Evolutionary conservation across 768 basidiomycete genomes (phyloP).

Genomic region (Imleria badia): DNA sequence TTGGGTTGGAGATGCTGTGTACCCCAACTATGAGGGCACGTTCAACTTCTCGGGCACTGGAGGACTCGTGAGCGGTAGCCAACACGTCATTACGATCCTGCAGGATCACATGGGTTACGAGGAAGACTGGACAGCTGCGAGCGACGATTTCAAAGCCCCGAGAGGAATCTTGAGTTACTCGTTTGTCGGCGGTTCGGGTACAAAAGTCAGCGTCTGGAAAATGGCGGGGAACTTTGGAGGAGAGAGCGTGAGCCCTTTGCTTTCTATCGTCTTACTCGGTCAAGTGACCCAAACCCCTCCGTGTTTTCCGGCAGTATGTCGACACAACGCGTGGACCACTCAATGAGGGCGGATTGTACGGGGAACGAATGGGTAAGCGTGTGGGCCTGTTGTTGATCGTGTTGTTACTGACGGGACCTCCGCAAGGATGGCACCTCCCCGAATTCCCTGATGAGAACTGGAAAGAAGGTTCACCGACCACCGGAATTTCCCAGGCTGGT

Average conservation of each 20-base stretch:
- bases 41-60: constrained; percentile 10
- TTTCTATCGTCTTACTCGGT: not conserved
- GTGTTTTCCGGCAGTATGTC: constrained; percentile 34
- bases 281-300: not conserved
- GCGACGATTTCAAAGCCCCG: constrained; percentile 48
- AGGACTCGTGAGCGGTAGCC: constrained; percentile 22
- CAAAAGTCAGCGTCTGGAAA: constrained; percentile 46
- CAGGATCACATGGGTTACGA: constrained; percentile 58
- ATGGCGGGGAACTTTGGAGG: constrained; percentile 51
- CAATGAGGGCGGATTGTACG: constrained; percentile 60
- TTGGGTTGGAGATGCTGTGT: constrained; percentile 19
- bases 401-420: constrained; percentile 3
- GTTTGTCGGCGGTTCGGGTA: constrained; percentile 41
- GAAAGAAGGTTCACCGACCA: constrained; percentile 41
- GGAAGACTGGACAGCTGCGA: constrained; percentile 42
- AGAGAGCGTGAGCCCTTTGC: constrained; percentile 35
- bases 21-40: constrained; percentile 13
- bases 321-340: constrained; percentile 54
- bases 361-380: constrained; percentile 45
- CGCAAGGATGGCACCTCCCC: constrained; percentile 54
- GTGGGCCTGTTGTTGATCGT: not conserved
- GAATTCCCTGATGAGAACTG: constrained; percentile 49
- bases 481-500: constrained; percentile 42
- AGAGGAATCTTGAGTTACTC: constrained; percentile 49
- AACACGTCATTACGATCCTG: constrained; percentile 48